A percentile compares a stretch with the other conserved stretches of the same genome.
Conservation (phyloP, 768 basidiomycete genomes). For the Mrakia blollopis region DNA sequence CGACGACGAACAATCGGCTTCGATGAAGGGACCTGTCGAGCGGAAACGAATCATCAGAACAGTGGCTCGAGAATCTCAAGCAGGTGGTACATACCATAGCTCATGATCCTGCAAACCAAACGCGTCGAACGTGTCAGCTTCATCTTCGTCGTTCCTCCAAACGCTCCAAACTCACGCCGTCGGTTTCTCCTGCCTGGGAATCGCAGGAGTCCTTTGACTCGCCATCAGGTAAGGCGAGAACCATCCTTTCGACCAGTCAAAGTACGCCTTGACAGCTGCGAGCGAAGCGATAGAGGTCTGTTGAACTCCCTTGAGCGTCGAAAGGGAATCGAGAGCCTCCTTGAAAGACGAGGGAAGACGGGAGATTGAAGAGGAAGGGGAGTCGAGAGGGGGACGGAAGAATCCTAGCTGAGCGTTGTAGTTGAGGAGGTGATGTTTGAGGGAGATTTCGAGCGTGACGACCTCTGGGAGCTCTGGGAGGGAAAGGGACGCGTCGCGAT, state of each 20-base stretch:
- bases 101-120: background rate
- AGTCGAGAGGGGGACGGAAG: background rate
- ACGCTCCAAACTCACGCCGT: background rate
- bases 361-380: background rate
- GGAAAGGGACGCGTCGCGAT: no score
- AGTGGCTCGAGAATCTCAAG: no score
- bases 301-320: background rate
- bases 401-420: background rate
- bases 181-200: background rate
- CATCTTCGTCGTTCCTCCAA: background rate
- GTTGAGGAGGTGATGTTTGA: background rate
- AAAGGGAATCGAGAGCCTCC: background rate
- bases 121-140: no score
- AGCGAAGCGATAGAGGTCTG: no score
- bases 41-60: no score
- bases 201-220: background rate
- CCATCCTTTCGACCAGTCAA: background rate
- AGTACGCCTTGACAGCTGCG: background rate
- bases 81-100: background rate
- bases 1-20: slow-evolving; percentile 6
- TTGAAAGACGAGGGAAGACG: background rate
- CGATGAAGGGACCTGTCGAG: background rate
- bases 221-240: slow-evolving; percentile 7
- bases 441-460: background rate
- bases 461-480: background rate